Base-by-base conservation (phyloP, 2,329 filamentous ascomycete species). In the Incumbomyces delicatus region DNA sequence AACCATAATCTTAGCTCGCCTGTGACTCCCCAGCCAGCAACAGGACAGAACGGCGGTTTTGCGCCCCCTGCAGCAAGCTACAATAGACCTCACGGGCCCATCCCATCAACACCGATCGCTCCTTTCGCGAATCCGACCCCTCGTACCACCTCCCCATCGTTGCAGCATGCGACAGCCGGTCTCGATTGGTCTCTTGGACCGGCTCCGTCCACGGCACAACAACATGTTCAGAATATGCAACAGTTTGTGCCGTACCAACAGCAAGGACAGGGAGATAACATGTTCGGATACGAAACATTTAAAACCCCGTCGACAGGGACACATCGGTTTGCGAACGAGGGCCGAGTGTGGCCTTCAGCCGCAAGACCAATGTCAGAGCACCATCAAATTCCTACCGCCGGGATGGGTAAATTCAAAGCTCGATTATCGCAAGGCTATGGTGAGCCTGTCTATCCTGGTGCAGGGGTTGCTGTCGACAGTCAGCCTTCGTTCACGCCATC, bases 401-500 rank as follows among this genome's bases (percentile, higher is more conserved):
- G 66, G 41, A 57, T 66, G 31, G 57, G 58, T 8, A 60, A 65
- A 31, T 66, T 68, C 33, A 60, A 57, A 32, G 51, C 53, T 38
- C 62, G 56, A 47, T 59, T 66, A 12, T 61, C 60, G 48, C 51
- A 57, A n/a, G 64, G 63, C 0, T 66, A 66, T 41, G 36, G 39
- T 13, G 55, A 57, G 33, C 59, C 57, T 18, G 41, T 49, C 8
- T 51, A 53, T 41, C 49, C 52, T 1, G 60, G 59, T 7, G 55
- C 61, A 46, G 64, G 60, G 17, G 66, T 63, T 48, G 60, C 63
- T 39, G 63, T 68, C 6, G 61, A 64, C 38, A 66, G 63, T 44
- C 63, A 65, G n/a, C 58, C 73, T 12, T 60, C 72, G 17, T 67
- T 70, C 22, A 53, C 64, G 50, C 58, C 66, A 14, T 47, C 66